Base-by-base conservation (phyloP, 768 basidiomycete genomes). In the Pleurotus djamor region DNA sequence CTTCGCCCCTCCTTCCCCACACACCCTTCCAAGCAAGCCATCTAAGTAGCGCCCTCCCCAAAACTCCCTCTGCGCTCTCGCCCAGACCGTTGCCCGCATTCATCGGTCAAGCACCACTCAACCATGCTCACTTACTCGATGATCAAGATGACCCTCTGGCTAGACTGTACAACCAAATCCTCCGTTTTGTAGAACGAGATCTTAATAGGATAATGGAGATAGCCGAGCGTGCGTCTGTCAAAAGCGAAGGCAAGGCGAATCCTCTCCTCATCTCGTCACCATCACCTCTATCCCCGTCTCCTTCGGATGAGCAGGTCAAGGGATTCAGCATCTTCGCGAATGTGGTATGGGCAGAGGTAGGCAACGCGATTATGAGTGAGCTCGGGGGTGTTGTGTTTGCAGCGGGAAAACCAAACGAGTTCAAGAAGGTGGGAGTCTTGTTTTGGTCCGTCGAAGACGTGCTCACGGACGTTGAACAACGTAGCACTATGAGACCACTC, bases 321-420 rank as follows among this genome's bases (percentile, higher is more conserved):
- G 83, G 85, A 0, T 98, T 95, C 69, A 84, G 93, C 61, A 87
- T 98, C 55, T 83, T 98, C 78, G 85, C 89, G 0, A 89, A 92
- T 65, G 91, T 96, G 7, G 77, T 98, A 4, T 96, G 94, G 91
- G 87, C 87, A 8, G 94, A 96, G 72, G 72, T 96, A 16, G 90
- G 87, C 1, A 76, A 79, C 44, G 83, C 91, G 0, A 84, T 99
- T 50, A 88, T 92, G 80, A 86, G 89, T 60, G 93, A 96, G 68
- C 74, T 98, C 45, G 96, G 96, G 0, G 74, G 73, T 17, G 73
- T 86, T 6, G 83, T 98, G 1, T 99, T 98, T 70, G 87, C 96
- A n/a, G 91, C 89, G 2, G 97, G 97, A 12, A 83, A 89, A 57
- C 94, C 97, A 9, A 86, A 89, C 54, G 92, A 96, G 57, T 93